These are phyloP conservation scores for Lolium multiflorum DNA, from an alignment of 176 grass and related monocot species.

Conservation along the genomic window DNA sequence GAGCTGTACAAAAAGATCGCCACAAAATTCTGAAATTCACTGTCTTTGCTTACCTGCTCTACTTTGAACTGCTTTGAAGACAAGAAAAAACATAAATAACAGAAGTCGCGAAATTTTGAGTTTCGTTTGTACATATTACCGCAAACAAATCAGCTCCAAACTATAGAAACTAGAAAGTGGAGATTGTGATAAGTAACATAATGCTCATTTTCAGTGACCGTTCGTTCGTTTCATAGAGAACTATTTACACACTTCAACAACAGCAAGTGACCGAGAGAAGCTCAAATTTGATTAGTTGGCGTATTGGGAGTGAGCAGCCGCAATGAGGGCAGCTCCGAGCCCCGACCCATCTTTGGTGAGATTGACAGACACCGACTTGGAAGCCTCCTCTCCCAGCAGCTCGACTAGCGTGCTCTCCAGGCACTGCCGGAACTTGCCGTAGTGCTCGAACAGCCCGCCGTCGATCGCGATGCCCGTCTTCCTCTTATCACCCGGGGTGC, in stretches of 20 bases:
- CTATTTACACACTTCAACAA: not conserved
- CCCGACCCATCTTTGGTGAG: constrained; percentile 80
- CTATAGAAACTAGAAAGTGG: too few relatives aligned
- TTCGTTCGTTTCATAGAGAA: not conserved
- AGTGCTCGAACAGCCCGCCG: constrained; percentile 69
- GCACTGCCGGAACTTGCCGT: constrained; percentile 68
- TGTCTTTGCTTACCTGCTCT: too few relatives aligned
- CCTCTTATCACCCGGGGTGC: constrained; percentile 36
- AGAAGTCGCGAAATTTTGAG: too few relatives aligned
- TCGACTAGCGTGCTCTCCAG: constrained; percentile 70
- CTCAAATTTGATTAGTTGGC: not conserved
- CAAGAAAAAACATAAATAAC: too few relatives aligned
- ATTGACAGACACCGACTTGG: constrained; percentile 51
- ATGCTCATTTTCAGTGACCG: not conserved
- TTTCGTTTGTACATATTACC: too few relatives aligned
- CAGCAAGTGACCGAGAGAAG: not conserved
- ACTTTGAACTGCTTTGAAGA: too few relatives aligned
- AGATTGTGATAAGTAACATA: not conserved
- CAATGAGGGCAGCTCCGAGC: constrained; percentile 76
- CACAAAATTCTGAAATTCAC: too few relatives aligned
- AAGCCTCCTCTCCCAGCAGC: constrained; percentile 68
- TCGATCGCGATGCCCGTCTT: constrained; percentile 72
- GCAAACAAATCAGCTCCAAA: too few relatives aligned
- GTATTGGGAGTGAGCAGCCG: constrained; percentile 63
- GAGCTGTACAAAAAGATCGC: too few relatives aligned